phyloP scores from a whole-genome alignment of 2,329 filamentous ascomycete species.

The Xylogone sp. region DNA sequence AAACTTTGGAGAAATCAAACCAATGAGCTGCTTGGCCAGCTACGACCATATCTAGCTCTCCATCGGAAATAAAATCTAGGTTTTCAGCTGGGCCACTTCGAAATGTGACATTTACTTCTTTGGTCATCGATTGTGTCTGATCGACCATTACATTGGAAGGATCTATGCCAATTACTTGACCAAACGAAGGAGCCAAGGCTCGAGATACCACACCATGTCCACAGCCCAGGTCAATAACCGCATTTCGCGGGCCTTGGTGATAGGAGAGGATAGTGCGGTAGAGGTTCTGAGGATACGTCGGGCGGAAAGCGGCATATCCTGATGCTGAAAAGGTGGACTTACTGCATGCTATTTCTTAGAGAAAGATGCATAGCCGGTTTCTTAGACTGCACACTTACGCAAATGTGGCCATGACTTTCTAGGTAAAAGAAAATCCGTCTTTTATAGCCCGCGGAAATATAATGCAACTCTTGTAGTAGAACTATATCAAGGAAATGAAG shows the following conservation, averaged over 20 bases:
- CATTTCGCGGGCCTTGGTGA: constrained; percentile 37
- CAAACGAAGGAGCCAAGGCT: constrained; percentile 49
- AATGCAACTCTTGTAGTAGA: neutral
- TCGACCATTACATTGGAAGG: constrained; percentile 54
- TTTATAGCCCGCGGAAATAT: neutral
- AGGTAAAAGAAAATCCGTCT: neutral
- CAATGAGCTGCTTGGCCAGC: constrained; percentile 60
- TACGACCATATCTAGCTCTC: constrained; percentile 47
- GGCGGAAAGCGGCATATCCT: constrained; percentile 57
- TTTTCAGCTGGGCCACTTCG: constrained; percentile 49
- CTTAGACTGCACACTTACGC: constrained; percentile 32
- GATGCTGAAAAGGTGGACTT: constrained; percentile 52
- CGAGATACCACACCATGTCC: constrained; percentile 57
- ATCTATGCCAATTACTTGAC: constrained; percentile 48
- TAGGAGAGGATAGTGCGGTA: constrained; percentile 51
- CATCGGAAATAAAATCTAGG: constrained; percentile 44
- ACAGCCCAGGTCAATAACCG: constrained; percentile 57
- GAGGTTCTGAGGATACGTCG: constrained; percentile 52
- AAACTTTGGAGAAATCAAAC: constrained; percentile 56
- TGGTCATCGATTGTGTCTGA: constrained; percentile 41
- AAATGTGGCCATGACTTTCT: constrained; percentile 41
- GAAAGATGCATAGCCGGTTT: constrained; percentile 4
- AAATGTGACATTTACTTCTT: constrained; percentile 42
- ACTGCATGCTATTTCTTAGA: constrained; percentile 29
- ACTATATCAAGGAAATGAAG: no score